Base-by-base conservation (phyloP, 352 stramenopile genomes). In the Phytophthora chlamydospora region DNA sequence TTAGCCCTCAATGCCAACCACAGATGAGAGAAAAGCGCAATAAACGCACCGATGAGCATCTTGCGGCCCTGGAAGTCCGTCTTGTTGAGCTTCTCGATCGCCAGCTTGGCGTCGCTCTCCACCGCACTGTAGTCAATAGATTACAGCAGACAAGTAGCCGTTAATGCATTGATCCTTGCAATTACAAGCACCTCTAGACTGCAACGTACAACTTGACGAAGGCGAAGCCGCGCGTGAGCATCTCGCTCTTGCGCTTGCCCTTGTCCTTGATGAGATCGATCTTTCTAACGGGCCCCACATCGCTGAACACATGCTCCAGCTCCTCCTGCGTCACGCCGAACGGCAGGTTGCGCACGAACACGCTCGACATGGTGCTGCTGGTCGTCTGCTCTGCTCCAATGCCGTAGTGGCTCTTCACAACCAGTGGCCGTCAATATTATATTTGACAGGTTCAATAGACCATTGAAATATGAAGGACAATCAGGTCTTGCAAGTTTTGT, bases 191-290 rank as follows among this genome's bases (percentile, higher is more conserved):
- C 4, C 13, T 32, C 24, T 27, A 27, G 24, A 27, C 24, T 32
- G 36, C 29, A 17, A 88, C 86, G 70, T 79, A 95, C 86, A 90
- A 95, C 59, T 83, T 85, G 17, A 95, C 83, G 52, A 95, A 95
- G 40, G 86, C 86, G 62, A 95, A 95, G 56, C 86, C 86, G 40
- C 86, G 86, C 55, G 84, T 93, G 51, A 88, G 76, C 66, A 80
- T 85, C 50, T 93, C 84, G 62, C 68, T 82, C 76, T 92, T 93
- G 49, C 68, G 68, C 56, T 90, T 91, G 71, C 86, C 86, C 73
- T 95, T 95, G 62, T 95, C 82, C 59, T 95, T 95, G 68, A 95
- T 95, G 47, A 95, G 69, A 74, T 91, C 83, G 47, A 95, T 89
- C 73, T 95, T 93, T 64, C 83, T 90, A 31, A 93, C 80, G 29